Evolutionary conservation across 2,329 filamentous ascomycete genomes (phyloP), one percentile per base, ranked within the genome.

Genomic region (Fusarium cyanostomum): DNA sequence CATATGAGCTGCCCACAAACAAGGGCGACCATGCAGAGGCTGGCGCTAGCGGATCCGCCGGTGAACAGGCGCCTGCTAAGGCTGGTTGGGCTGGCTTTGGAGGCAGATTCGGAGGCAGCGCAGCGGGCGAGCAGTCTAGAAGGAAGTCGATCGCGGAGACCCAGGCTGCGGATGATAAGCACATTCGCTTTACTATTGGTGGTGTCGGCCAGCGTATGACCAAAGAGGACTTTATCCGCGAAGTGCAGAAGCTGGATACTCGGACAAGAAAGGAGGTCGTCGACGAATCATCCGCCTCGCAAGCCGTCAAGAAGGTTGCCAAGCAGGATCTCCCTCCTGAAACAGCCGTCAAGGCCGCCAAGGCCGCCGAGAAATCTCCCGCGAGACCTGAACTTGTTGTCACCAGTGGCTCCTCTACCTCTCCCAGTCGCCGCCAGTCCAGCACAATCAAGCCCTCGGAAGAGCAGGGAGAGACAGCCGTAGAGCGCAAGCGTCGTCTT

Each of bases 191-290:
- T 75, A 93, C 89, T 1, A 90, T 94, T 62, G 86, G 84, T 39
- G 87, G 88, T 30, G 85, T 88, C n/a, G 90, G 90, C 7, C 82
- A 84, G 60, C 86, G 91, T 43, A 89, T 95, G 86, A 93, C 85
- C 61, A 94, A 94, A 77, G 86, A 89, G 5, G 90, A 93, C 71
- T 94, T 95, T 72, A 87, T 95, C 59, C 81, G 84, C 42, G 87
- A 92, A 72, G 88, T 95, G 71, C 86, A 88, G 64, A 85, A 87
- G 63, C 81, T 94, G 58, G 90, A 94, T 72, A 84, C 86, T 21
- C 86, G 86, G 70, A 86, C 88, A 12, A 83, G 84, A 7, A 79
- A 78, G 31, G 82, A 86, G 57, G 80, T 86, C 3, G 77, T 86
- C 5, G 81, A 84, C 33, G 78, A 80, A 52, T 85, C 83, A 0